Base-by-base conservation (phyloP, 2,329 filamentous ascomycete species). In the Trichoderma citrinoviride region DNA sequence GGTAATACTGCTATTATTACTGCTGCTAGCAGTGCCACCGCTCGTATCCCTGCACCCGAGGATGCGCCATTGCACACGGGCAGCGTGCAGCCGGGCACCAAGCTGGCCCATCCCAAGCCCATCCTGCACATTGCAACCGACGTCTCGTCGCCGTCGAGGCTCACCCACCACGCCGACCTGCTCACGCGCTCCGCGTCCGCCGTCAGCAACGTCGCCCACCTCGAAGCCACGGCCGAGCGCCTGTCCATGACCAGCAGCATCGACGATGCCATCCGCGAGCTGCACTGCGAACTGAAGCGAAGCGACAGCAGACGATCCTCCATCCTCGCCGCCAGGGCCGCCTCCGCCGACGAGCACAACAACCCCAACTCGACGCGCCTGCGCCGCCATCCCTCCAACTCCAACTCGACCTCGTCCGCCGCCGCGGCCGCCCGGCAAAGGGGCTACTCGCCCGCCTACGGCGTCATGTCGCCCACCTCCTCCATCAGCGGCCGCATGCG, bases 171-270 rank as follows among this genome's bases (percentile, higher is more conserved):
- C 2, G 87, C 88, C 61, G 87, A 90, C 72, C 77, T 85, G 55
- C 85, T 85, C 73, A 81, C 82, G 57, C 81, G 87, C 64, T 85
- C 87, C 65, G 86, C 84, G 27, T 85, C 85, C 37, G 87, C 86
- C 73, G 78, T 83, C 19, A 83, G 83, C 73, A 92, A 90, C 78
- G 87, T 93, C 67, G 87, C 88, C 69, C 85, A 88, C 56, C 85
- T 93, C 67, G 90, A 94, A 76, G 87, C 89, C 69, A 89, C 87
- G 12, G 90, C 90, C 55, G 90, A 93, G 76, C 84, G 87, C 68
- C 81, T 93, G 75, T 91, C 89, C 70, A 85, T 85, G 79, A 88
- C 87, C 64, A 90, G 88, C 67, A 91, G 90, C 67, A 90, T 93
- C 72, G 90, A 90, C 71, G 86, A 90, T 79, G 90, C 91, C 70